Base-by-base conservation (phyloP, 2,329 filamentous ascomycete species). In the Anthostomella pinea region DNA sequence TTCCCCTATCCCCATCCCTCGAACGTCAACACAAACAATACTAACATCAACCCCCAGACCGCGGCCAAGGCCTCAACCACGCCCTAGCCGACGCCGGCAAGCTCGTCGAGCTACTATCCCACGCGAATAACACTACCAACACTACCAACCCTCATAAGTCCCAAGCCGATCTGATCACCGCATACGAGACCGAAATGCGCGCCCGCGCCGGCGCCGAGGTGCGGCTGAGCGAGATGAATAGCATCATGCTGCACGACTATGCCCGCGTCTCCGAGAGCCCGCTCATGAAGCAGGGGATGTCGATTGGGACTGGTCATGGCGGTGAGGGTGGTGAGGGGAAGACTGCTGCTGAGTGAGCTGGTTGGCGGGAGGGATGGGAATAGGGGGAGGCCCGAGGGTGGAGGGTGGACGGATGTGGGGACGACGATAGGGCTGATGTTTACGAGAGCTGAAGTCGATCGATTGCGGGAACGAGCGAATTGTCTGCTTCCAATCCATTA, bases 11-110 rank as follows among this genome's bases (percentile, higher is more conserved):
- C 15, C 22, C 25, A 19, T 33, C 11, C 29, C 19, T 25, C 24
- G 11, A 20, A 29, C 37, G 39, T 19, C n/a, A n/a, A n/a, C n/a
- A n/a, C n/a, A n/a, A n/a, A 45, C 21, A 27, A 10, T 9, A 6
- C 20, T 11, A 30, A 10, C 9, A 11, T 17, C 28, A 8, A 6
- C 21, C 13, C 17, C n/a, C 14, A 54, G 53, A 73, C 47, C 62
- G 69, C 15, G 69, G 68, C 1, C 68, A 73, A 48, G 69, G 68
- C 0, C 57, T 72, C n/a, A 73, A 72, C 41, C 68, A 72, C 39
- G 62, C 63, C 3, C 54, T 72, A 8, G 60, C 60, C 2, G 70
- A 73, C 40, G 66, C 62, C 4, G 59, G 55, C 1, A 62, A 65
- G 38, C 41, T 72, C 7, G 53, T 63, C 24, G 52, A 60, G 45